Percentiles rank a stretch among this genome's conserved stretches.
Conservation (phyloP, 768 basidiomycete genomes). For the Suillus placidus region DNA sequence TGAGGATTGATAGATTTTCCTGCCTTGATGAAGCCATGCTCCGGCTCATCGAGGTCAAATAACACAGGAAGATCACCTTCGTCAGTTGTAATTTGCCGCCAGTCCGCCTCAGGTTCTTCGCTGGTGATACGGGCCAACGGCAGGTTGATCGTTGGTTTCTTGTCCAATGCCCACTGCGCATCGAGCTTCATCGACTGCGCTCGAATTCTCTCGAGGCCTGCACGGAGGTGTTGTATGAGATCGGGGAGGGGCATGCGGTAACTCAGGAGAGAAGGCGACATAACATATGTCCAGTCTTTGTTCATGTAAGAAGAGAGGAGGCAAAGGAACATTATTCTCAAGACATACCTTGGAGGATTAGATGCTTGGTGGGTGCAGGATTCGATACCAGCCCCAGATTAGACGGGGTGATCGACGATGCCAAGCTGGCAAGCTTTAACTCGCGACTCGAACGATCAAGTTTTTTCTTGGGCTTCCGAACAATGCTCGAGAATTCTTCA, state of each 20-base stretch:
- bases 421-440: background rate
- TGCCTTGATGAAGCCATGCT: background rate
- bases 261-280: slow-evolving; percentile 24
- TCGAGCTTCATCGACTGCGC: slow-evolving; percentile 11
- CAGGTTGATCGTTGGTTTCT: background rate
- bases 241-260: slow-evolving; percentile 29
- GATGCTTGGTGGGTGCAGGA: background rate
- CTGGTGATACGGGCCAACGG: background rate
- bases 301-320: background rate
- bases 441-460: background rate
- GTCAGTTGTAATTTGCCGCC: background rate
- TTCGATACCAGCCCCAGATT: background rate
- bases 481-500: background rate
- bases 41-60: background rate
- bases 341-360: slow-evolving; percentile 24
- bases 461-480: slow-evolving; percentile 3
- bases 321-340: background rate
- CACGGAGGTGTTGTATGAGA: slow-evolving; percentile 27
- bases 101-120: background rate
- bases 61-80: background rate
- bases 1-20: background rate
- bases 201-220: slow-evolving; percentile 20
- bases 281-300: slow-evolving; percentile 33
- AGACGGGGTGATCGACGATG: background rate
- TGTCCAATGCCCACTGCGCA: background rate